Conservation (phyloP, 1,284 basidiomycete species). For the Apiotrichum veenhuisii region DNA sequence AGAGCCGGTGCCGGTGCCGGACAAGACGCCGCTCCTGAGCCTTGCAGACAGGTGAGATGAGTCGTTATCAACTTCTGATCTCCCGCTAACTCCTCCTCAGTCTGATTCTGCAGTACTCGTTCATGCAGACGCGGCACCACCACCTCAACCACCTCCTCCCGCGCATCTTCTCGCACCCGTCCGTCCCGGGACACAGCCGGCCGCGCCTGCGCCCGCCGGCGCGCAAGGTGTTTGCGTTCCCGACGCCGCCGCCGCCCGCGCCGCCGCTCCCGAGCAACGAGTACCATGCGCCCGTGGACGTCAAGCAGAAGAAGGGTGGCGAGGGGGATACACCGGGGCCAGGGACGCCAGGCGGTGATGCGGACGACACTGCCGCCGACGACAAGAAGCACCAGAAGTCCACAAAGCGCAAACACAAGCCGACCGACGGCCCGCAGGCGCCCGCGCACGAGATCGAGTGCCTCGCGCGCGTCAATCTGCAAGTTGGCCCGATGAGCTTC, state of each 20-base stretch:
- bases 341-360: no score
- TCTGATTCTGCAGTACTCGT: constrained; percentile 37
- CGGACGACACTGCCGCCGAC: constrained; percentile 2
- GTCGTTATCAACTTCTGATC: no score
- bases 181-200: constrained; percentile 36
- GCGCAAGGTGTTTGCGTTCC: constrained; percentile 35
- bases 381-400: constrained; percentile 10
- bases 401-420: constrained; percentile 15
- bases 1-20: constrained; percentile 6
- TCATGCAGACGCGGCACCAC: constrained; percentile 36
- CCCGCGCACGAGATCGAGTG: constrained; percentile 47
- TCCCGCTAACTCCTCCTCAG: no score
- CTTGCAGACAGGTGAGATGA: constrained; percentile 39
- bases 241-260: constrained; percentile 29
- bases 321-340: constrained; percentile 6
- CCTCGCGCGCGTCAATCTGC: constrained; percentile 37
- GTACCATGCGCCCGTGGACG: constrained; percentile 16
- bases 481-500: constrained; percentile 41
- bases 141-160: constrained; percentile 43
- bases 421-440: constrained; percentile 20
- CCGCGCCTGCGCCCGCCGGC: constrained; percentile 34
- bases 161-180: constrained; percentile 42
- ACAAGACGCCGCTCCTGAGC: constrained; percentile 27
- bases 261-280: constrained; percentile 26
- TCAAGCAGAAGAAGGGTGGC: constrained; percentile 3